Evolutionary conservation across 2,329 filamentous ascomycete species (phyloP), one percentile per base, ranked within the genome.

Genomic region (Diaporthe destruens): DNA sequence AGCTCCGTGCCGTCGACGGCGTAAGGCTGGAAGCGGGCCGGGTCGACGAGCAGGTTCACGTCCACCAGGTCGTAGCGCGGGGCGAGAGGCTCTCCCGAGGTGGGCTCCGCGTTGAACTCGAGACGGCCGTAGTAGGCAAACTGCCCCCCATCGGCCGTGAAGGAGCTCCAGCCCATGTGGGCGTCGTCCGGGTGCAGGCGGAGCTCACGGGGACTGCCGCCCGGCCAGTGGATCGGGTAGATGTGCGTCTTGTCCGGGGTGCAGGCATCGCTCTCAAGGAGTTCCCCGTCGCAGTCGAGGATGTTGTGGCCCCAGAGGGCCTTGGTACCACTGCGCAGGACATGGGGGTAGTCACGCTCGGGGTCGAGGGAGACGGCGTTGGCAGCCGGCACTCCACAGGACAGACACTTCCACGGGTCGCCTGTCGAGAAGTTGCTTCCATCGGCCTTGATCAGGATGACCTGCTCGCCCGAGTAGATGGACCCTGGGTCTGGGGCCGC

Each of bases 371-470:
- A 59, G 34, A 59, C 42, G 18, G 42, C 23, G 54, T 85, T 83
- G 39, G 77, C 75, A 1, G 61, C 74, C 0, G 82, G 79, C 0
- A 86, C 79, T 1, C 81, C 85, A 69, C 85, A 87, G 29, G 80
- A 87, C 6, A 87, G 67, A 68, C 85, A 87, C 73, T 85, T 87
- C 84, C 85, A 87, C 0, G 81, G 59, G 73, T 86, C 84, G 0
- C 85, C 85, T 65, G 84, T 85, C 1, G 78, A 57, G 57, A 87
- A 87, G 0, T 72, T 79, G 2, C 77, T 81, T 0, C 80, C 81
- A 69, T 87, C 82, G 0, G 81, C 74, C 74, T 85, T 86, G 74
- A 86, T 77, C 6, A 86, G 73, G 49, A 87, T 80, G 6, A 86
- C 65, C 56, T 87, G 84, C 14, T 76, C 72, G 3, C 84, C 85